Evolutionary conservation across 306 rosid genomes (phyloP).

Genomic region (Echinosophora koreensis): DNA sequence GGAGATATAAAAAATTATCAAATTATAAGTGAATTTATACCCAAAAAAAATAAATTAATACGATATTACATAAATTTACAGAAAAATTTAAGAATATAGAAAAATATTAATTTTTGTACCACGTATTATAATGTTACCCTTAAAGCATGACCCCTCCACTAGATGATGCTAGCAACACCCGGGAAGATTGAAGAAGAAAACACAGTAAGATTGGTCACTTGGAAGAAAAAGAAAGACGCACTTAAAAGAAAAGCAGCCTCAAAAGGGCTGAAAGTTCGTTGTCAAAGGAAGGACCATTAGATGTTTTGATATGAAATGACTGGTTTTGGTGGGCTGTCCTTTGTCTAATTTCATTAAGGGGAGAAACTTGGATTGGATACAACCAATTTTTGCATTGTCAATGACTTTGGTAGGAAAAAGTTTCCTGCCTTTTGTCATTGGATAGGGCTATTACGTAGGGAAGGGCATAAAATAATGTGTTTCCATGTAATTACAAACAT

Average conservation of each 20-base stretch:
- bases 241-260: conserved; percentile 62
- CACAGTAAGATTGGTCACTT: conserved; percentile 50
- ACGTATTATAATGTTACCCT: conserved; percentile 33
- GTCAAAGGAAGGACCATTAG: conserved; percentile 57
- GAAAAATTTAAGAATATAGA: not conserved
- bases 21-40: not conserved
- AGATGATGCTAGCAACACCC: conserved; percentile 36
- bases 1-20: not conserved
- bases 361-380: conserved; percentile 39
- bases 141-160: conserved; percentile 49
- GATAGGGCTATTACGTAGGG: too few species aligned
- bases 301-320: conserved; percentile 65
- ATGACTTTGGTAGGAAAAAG: conserved; percentile 62
- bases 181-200: conserved; percentile 40
- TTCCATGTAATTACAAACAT: conserved; percentile 39
- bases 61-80: not conserved
- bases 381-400: conserved; percentile 59
- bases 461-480: conserved; percentile 39
- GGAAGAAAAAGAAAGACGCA: conserved; percentile 55
- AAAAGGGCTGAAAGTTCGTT: conserved; percentile 90
- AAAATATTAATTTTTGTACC: not conserved
- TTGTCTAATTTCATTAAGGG: conserved; percentile 47
- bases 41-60: not conserved
- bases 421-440: conserved; percentile 55
- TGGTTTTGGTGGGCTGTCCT: conserved; percentile 65